Base-by-base conservation (phyloP, 495 filamentous ascomycete genomes). In the Penicillium odoratum region DNA sequence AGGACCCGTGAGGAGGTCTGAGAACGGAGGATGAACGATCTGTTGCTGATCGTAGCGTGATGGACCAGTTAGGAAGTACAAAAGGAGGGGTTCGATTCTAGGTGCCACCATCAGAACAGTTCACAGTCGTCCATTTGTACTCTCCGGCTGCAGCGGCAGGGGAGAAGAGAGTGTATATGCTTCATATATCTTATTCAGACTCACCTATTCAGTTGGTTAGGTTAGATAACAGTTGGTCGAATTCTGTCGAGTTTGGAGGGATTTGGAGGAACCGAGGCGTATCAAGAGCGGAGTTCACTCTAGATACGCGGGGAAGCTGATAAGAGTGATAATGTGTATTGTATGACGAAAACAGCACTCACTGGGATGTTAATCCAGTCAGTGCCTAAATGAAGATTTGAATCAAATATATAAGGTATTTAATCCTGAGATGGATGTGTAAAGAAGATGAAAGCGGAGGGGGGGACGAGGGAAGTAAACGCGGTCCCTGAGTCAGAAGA, bases 1-100 rank as follows among this genome's bases (percentile, higher is more conserved):
- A 69, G 58, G 66, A 73, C 68, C 67, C 67, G 34, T 49, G 33
- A 29, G 30, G 52, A 66, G 72, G 72, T 62, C 72, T 68, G 70
- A 75, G 72, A 76, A 76, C 75, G 72, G 72, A 54, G 18, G 33
- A 55, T 49, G 48, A 21, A 36, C 53, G 18, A 55, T 38, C 43
- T 55, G 53, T 40, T 48, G 28, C 52, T 26, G 46, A 47, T 54
- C 30, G 46, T 30, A 15, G 36, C 33, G 54, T 51, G 53, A 56
- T 48, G 18, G 16, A 45, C n/a, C 16, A 59, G 57, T 56, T 61
- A 49, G 45, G 47, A 47, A 60, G 48, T 54, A 56, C 42, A 31
- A 51, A 42, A 55, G 33, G 44, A 48, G 54, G 55, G 52, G 45
- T 38, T 28, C 31, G 15, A 28, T 50, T 44, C 42, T 44, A 31